Conservation (phyloP, 257 asterid genomes). For the Fraxinus anomala region DNA sequence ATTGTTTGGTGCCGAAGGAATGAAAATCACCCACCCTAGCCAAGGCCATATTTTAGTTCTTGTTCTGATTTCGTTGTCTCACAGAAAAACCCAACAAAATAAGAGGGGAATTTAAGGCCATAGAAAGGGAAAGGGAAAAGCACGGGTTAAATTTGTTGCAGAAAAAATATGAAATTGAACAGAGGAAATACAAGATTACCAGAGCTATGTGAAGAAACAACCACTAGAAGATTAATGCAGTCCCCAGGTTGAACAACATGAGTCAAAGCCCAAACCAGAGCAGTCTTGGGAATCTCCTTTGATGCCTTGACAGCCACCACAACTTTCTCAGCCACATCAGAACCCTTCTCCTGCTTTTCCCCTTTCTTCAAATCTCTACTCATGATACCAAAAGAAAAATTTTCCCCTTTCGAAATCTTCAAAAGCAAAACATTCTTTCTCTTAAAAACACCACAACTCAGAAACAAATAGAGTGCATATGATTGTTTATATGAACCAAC, state of each 20-base stretch:
- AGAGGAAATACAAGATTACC: slow-evolving; percentile 47
- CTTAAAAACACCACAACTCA: slow-evolving; percentile 24
- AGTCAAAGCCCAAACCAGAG: slow-evolving; percentile 94
- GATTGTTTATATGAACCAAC: slow-evolving; percentile 45
- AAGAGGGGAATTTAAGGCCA: neutral
- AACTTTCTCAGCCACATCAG: slow-evolving; percentile 69
- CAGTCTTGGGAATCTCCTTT: slow-evolving; percentile 90
- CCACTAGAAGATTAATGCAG: slow-evolving; percentile 91
- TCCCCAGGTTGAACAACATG: slow-evolving; percentile 99
- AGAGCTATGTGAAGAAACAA: slow-evolving; percentile 67
- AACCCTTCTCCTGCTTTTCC: slow-evolving; percentile 54
- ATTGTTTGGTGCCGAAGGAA: no score
- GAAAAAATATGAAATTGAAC: slow-evolving; percentile 4
- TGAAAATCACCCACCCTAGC: neutral
- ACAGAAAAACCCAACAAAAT: neutral
- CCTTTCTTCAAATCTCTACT: slow-evolving; percentile 72
- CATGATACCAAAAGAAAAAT: slow-evolving; percentile 38
- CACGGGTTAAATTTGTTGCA: neutral
- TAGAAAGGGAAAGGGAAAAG: neutral
- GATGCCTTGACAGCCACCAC: slow-evolving; percentile 98
- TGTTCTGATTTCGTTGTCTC: neutral
- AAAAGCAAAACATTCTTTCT: slow-evolving; percentile 22
- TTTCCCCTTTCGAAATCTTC: slow-evolving; percentile 16
- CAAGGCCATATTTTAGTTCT: neutral
- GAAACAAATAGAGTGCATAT: slow-evolving; percentile 19